Percentiles rank a stretch among this genome's conserved stretches.
Evolutionary conservation across 108 stramenopile genomes (phyloP).

Genomic region (Epithemia pelagica): DNA sequence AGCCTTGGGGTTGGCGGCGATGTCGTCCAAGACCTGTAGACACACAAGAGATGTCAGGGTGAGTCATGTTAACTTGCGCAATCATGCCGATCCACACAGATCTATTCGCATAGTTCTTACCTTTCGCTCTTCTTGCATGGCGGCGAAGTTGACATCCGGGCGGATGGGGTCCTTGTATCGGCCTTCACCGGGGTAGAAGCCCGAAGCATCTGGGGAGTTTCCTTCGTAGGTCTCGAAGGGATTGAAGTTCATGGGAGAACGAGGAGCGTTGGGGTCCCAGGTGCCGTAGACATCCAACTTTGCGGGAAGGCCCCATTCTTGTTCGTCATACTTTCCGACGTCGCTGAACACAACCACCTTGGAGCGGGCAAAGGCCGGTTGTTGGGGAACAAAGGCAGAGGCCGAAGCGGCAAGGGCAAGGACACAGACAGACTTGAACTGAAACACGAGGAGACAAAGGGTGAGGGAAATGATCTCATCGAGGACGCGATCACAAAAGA

Average conservation of each 20-base stretch:
- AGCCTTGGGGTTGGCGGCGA: constrained; percentile 75
- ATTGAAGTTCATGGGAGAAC: constrained; percentile 86
- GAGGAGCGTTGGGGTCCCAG: constrained; percentile 79
- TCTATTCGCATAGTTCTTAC: no score
- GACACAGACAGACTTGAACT: no score
- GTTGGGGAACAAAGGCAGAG: constrained; percentile 33
- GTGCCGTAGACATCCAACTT: constrained; percentile 77
- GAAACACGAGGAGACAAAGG: no score
- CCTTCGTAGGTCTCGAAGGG: constrained; percentile 79
- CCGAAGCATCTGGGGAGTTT: constrained; percentile 72
- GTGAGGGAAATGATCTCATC: no score
- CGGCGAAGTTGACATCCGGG: constrained; percentile 70
- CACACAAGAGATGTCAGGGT: background rate
- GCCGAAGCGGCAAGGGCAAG: constrained; percentile 28
- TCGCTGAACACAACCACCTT: constrained; percentile 43
- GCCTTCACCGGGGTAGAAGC: constrained; percentile 79
- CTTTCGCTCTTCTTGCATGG: constrained; percentile 73
- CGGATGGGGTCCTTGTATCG: constrained; percentile 88
- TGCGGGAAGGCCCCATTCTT: constrained; percentile 74
- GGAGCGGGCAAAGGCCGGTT: constrained; percentile 27
- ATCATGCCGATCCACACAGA: background rate
- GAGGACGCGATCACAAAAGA: no score
- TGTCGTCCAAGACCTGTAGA: constrained; percentile 29
- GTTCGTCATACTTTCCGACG: constrained; percentile 80
- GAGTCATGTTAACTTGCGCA: background rate